These are phyloP conservation scores for Rhodofomes roseus DNA, from an alignment of 1,284 basidiomycete genomes.

Conservation along the genomic window DNA sequence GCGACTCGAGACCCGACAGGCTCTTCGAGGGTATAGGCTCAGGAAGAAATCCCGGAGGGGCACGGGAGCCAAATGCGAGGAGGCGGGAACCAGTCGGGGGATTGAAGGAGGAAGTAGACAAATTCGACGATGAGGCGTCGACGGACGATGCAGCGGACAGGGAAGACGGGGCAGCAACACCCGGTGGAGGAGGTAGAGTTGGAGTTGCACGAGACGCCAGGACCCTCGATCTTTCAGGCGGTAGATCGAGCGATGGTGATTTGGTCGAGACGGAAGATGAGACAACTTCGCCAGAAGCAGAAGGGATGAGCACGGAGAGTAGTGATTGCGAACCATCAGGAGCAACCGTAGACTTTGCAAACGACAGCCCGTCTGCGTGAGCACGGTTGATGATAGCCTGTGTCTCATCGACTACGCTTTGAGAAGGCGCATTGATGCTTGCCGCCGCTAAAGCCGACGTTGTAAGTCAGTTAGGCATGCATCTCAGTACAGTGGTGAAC, in stretches of 20 bases:
- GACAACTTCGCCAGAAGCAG: conserved; percentile 3
- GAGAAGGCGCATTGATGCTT: not conserved
- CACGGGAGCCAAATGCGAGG: conserved; percentile 59
- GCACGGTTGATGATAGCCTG: not conserved
- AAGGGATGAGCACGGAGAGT: conserved; percentile 2
- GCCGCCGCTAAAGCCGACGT: not conserved
- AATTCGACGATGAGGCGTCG: conserved; percentile 16
- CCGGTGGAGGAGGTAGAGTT: conserved; percentile 26
- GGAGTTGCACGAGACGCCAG: conserved; percentile 36
- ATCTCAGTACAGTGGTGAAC: not conserved
- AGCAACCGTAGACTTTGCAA: not conserved
- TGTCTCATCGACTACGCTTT: not conserved
- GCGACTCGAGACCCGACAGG: conserved; percentile 1
- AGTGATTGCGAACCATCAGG: conserved; percentile 7
- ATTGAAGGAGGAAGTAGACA: conserved; percentile 41
- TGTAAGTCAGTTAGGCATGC: not conserved
- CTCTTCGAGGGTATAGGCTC: conserved; percentile 5
- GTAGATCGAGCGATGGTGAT: conserved; percentile 17
- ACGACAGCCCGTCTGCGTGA: not conserved
- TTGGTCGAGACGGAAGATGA: conserved; percentile 13
- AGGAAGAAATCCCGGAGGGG: conserved; percentile 25
- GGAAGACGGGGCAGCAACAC: conserved; percentile 13
- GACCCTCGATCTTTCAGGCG: conserved; percentile 26
- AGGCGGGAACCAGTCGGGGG: conserved; percentile 70
- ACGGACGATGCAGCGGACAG: conserved; percentile 12